Conservation (phyloP, 306 rosid genomes). For the Trifolium dubium region DNA sequence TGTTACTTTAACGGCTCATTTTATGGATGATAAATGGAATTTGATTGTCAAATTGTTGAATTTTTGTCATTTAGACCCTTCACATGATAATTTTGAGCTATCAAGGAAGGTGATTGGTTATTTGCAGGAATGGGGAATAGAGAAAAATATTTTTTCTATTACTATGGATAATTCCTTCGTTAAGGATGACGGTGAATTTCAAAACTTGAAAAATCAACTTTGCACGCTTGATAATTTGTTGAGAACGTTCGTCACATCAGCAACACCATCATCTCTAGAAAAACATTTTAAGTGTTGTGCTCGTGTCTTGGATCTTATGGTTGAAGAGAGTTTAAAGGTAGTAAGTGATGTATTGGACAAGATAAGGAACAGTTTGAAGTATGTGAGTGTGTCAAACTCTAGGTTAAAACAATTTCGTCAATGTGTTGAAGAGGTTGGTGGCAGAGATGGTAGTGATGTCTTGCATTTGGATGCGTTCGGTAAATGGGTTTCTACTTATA, state of each 20-base stretch:
- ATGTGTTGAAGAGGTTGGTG: conserved; percentile 25
- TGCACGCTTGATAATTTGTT: background rate
- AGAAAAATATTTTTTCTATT: conserved; percentile 17
- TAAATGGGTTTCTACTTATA: conserved; percentile 14
- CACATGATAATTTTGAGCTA: conserved; percentile 1
- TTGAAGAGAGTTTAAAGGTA: conserved; percentile 20
- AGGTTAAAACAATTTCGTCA: conserved; percentile 13
- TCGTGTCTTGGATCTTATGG: conserved; percentile 10
- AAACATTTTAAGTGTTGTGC: conserved; percentile 21
- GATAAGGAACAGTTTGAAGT: conserved; percentile 22
- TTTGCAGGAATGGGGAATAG: conserved; percentile 29
- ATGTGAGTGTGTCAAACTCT: background rate
- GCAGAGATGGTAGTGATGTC: background rate
- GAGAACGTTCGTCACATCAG: background rate
- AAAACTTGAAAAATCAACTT: background rate
- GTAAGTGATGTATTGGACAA: conserved; percentile 3
- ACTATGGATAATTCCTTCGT: conserved; percentile 9
- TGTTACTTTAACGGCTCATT: conserved; percentile 27
- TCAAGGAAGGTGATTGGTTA: background rate
- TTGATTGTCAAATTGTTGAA: conserved; percentile 31
- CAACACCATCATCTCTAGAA: too few relatives aligned
- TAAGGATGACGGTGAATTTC: background rate
- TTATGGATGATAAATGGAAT: conserved; percentile 30
- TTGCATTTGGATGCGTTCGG: conserved; percentile 23
- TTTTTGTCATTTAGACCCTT: background rate